Percentiles rank a stretch among this genome's conserved stretches.
These are phyloP conservation scores for Fusarium haematococcum DNA, from an alignment of 2,329 filamentous ascomycete genomes.

Conservation along the genomic window DNA sequence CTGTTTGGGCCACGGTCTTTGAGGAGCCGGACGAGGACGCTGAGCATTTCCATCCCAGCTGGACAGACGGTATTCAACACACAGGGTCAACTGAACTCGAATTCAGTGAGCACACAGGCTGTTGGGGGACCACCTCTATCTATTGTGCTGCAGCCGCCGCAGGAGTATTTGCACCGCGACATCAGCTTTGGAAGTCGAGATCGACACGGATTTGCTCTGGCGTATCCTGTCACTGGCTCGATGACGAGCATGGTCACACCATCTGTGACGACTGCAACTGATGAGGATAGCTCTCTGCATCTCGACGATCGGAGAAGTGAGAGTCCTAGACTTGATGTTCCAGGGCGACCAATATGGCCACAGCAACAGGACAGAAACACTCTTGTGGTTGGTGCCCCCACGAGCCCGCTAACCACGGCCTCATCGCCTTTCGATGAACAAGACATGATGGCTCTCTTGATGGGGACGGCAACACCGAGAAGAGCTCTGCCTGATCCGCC, in stretches of 20 bases:
- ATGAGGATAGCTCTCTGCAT: conserved; percentile 30
- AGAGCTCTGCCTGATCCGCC: conserved; percentile 49
- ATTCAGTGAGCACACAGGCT: conserved; percentile 41
- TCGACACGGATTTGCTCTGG: conserved; percentile 30
- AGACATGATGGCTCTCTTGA: conserved; percentile 49
- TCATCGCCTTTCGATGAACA: conserved; percentile 50
- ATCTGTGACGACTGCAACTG: conserved; percentile 35
- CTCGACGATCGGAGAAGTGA: conserved; percentile 12
- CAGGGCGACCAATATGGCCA: conserved; percentile 1
- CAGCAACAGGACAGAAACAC: conserved; percentile 28
- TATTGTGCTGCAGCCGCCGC: conserved; percentile 34
- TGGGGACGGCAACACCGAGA: conserved; percentile 37
- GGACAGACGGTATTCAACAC: conserved; percentile 18
- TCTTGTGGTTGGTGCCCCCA: neutral
- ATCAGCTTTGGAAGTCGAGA: conserved; percentile 22
- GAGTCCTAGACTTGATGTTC: conserved; percentile 21
- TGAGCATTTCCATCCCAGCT: conserved; percentile 33
- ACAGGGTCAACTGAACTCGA: conserved; percentile 33
- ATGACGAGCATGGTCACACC: conserved; percentile 43
- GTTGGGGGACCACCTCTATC: conserved; percentile 35
- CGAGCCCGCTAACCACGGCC: conserved; percentile 39
- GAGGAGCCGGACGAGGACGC: conserved; percentile 34
- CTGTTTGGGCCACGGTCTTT: conserved; percentile 35
- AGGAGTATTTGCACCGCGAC: conserved; percentile 22
- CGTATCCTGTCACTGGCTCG: conserved; percentile 39